Base-by-base conservation (phyloP, 345 rosid species). In the Aquilaria sinensis region DNA sequence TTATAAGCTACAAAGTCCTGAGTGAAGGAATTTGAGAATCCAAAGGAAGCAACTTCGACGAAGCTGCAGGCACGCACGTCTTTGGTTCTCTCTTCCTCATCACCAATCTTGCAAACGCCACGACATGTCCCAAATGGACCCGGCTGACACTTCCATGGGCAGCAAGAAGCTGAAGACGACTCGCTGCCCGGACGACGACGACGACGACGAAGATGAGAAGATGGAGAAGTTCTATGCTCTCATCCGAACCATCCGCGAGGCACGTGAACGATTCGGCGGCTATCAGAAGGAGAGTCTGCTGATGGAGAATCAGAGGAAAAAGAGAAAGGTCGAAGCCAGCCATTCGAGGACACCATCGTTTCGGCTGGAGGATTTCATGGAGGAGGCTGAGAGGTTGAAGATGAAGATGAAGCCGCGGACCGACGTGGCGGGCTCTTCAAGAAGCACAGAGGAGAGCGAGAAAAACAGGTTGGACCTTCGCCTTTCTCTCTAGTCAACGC, bases 151-250 rank as follows among this genome's bases (percentile, higher is more conserved):
- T 7, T 5, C 5, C 10, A 73, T 70, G 74, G 75, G 71, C 3
- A 54, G 67, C 77, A 74, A 74, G 71, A 76, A 76, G 70, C 64
- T 71, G 47, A 69, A 68, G 13, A 2, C 43, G 8, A 33, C 64
- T 11, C 23, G 23, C 23, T 33, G 15, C 37, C 41, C 9, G 10
- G 70, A 47, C 12, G 61, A 55, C 2, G 69, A 66, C 2, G 72
- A 73, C 15, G 70, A 68, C 2, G 34, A 56, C 23, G 82, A 78
- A 31, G 77, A 74, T 13, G 73, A 64, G 31, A 70, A 71, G 50
- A 77, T 80, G 10, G 84, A 80, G 70, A 59, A 72, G 53, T 80
- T 80, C 70, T 77, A 66, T 50, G 73, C 77, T 49, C 70, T 80
- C 45, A 56, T 80, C 57, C 67, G 52, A 31, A 62, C 55, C 67